phyloP scores from a whole-genome alignment of 148 eudicot genomes.

The Heliosperma pusillum region DNA sequence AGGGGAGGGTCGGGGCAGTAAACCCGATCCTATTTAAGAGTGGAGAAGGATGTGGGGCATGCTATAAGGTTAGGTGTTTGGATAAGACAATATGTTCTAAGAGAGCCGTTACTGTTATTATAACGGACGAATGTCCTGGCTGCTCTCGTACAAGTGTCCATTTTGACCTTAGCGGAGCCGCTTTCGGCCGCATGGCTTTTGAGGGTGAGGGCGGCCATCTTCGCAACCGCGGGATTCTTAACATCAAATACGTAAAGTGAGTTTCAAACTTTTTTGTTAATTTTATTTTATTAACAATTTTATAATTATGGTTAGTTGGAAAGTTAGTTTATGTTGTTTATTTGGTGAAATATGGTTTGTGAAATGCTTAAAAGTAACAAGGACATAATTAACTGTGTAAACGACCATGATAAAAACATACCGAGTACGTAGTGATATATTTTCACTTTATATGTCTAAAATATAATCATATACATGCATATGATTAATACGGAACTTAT shows the following conservation, averaged over 20 bases:
- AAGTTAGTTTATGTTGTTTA: too few relatives aligned
- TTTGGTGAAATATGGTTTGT: too few relatives aligned
- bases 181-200: slow-evolving; percentile 78
- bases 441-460: too few relatives aligned
- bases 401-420: too few relatives aligned
- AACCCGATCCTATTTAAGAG: slow-evolving; percentile 69
- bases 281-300: not conserved
- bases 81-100: slow-evolving; percentile 71
- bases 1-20: slow-evolving; percentile 87
- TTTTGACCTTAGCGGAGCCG: slow-evolving; percentile 93
- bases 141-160: slow-evolving; percentile 59
- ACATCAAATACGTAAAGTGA: slow-evolving; percentile 63
- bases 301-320: too few relatives aligned
- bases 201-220: slow-evolving; percentile 51
- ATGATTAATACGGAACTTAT: too few relatives aligned
- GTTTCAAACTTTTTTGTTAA: not conserved
- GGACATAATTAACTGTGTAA: too few relatives aligned
- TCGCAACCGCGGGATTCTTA: slow-evolving; percentile 65
- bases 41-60: slow-evolving; percentile 98
- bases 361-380: too few relatives aligned
- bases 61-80: slow-evolving; percentile 81
- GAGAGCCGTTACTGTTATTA: slow-evolving; percentile 80
- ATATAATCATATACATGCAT: too few relatives aligned
- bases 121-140: slow-evolving; percentile 92
- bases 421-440: too few relatives aligned